Percentiles rank a stretch among this genome's conserved stretches.
Conservation (phyloP, 192 early-diverging fungal species). For the Diversispora eburnea region DNA sequence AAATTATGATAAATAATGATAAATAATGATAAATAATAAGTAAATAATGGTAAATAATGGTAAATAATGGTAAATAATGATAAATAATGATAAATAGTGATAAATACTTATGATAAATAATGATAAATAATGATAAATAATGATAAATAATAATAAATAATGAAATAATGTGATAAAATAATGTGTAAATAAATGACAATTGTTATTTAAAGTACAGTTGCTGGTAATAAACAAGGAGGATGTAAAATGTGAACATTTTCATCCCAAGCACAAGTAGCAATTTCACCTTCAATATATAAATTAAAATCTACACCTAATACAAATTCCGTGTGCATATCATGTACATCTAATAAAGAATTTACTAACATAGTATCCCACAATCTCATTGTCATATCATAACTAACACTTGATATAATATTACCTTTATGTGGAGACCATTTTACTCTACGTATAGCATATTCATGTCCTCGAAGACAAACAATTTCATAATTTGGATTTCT, state of each 20-base stretch:
- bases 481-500: constrained; percentile 72
- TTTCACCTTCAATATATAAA: constrained; percentile 78
- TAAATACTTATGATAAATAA: too few species aligned
- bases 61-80: too few species aligned
- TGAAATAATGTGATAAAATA: too few species aligned
- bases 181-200: too few species aligned
- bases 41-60: too few species aligned
- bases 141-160: too few species aligned
- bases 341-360: constrained; percentile 59
- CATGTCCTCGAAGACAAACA: constrained; percentile 76
- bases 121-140: too few species aligned
- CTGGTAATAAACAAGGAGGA: too few species aligned
- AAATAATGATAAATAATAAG: too few species aligned
- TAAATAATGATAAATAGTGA: too few species aligned
- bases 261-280: constrained; percentile 97
- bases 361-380: constrained; percentile 78
- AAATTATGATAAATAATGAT: too few species aligned
- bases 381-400: constrained; percentile 96
- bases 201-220: too few species aligned
- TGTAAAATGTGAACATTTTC: constrained; percentile 66
- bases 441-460: constrained; percentile 88
- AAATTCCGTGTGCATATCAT: constrained; percentile 93
- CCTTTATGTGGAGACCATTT: constrained; percentile 91
- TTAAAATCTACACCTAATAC: constrained; percentile 93
- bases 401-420: constrained; percentile 73